phyloP scores from a whole-genome alignment of 768 basidiomycete genomes.

The Sistotremastrum niveocremeum region DNA sequence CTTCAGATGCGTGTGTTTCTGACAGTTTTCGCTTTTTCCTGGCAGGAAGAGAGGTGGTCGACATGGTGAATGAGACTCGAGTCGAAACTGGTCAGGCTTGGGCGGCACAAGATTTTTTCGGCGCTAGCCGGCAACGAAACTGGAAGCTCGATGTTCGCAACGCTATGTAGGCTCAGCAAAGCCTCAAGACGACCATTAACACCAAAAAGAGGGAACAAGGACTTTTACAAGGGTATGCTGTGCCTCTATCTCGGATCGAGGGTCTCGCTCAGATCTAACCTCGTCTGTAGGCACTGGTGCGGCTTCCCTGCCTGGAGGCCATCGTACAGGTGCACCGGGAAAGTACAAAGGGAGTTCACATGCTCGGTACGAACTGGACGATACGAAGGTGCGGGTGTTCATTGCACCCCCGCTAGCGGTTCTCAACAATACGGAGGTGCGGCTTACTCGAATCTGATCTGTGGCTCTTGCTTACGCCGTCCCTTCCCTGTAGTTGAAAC shows the following conservation, averaged over 20 bases:
- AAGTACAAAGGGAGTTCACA: conserved; percentile 64
- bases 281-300: conserved; percentile 57
- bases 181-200: conserved; percentile 76
- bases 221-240: conserved; percentile 84
- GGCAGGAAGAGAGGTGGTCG: conserved; percentile 34
- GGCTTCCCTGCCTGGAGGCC: conserved; percentile 70
- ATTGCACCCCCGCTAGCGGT: conserved; percentile 65
- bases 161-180: conserved; percentile 57
- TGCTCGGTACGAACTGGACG: conserved; percentile 62
- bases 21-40: conserved; percentile 35
- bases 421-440: conserved; percentile 42
- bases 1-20: conserved; percentile 12
- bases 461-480: no score
- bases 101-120: no score
- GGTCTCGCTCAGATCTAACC: neutral
- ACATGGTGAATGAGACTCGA: conserved; percentile 9
- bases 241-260: neutral
- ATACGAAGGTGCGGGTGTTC: conserved; percentile 73
- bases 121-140: no score
- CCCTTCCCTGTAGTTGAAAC: no score
- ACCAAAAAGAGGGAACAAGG: conserved; percentile 84
- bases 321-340: conserved; percentile 80
- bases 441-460: conserved; percentile 12
- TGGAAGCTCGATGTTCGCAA: conserved; percentile 44
- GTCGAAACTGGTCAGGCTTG: no score